Percentiles rank a stretch among this genome's conserved stretches.
Conservation (phyloP, 371 early-diverging fungal genomes). For the Ordospora pajunii region DNA sequence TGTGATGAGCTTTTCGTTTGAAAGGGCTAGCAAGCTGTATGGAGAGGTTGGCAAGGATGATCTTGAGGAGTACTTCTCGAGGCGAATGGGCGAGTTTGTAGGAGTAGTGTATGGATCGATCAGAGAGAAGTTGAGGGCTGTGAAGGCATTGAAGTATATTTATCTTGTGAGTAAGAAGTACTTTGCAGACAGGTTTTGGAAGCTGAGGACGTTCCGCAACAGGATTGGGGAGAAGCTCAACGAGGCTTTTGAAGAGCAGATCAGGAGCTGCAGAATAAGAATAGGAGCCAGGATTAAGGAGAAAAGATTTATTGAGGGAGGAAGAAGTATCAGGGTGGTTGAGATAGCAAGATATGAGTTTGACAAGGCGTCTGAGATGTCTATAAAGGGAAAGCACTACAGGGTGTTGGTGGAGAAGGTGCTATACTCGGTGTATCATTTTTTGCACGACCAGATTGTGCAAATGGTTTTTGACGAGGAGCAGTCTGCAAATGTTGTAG, state of each 20-base stretch:
- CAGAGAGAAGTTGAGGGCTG: constrained; percentile 6
- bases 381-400: constrained; percentile 22
- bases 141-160: not conserved
- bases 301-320: constrained; percentile 2
- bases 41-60: constrained; percentile 32
- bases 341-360: constrained; percentile 14
- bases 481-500: constrained; percentile 14
- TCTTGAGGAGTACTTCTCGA: constrained; percentile 15
- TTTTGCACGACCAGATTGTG: constrained; percentile 11
- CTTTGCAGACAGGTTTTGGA: constrained; percentile 19
- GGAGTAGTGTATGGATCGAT: constrained; percentile 10
- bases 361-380: constrained; percentile 1
- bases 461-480: not conserved
- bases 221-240: constrained; percentile 4
- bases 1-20: constrained; percentile 9
- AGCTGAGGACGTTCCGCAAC: constrained; percentile 2
- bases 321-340: not conserved
- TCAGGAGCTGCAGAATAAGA: constrained; percentile 4
- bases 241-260: constrained; percentile 20
- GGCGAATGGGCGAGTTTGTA: constrained; percentile 24
- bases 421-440: not conserved
- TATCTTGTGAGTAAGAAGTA: constrained; percentile 27
- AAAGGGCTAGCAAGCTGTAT: constrained; percentile 25
- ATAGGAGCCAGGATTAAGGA: constrained; percentile 22
- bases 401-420: constrained; percentile 12